These are phyloP conservation scores for Rhynchospora tenuis DNA, from an alignment of 176 grass and related monocot species.

Conservation along the genomic window DNA sequence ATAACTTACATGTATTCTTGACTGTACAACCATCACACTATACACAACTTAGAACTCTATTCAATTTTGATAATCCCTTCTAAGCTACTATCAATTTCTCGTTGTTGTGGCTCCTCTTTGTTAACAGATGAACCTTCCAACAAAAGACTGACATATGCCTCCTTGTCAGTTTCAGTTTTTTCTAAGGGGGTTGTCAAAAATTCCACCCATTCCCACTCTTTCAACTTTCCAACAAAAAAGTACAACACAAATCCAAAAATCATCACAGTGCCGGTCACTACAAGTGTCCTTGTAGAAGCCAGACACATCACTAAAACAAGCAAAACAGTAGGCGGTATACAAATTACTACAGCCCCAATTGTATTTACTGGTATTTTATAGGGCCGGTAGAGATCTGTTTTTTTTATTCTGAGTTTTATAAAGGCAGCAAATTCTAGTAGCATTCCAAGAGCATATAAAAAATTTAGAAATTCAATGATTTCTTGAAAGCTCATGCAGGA, in stretches of 20 bases:
- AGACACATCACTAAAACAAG: constrained; percentile 77
- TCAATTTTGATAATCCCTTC: constrained; percentile 10
- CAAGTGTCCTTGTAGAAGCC: constrained; percentile 50
- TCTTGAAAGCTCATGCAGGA: constrained; percentile 96
- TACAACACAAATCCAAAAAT: constrained; percentile 42
- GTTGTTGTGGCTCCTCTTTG: background rate
- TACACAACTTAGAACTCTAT: constrained; percentile 5
- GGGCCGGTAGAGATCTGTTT: constrained; percentile 60
- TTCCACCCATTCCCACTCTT: constrained; percentile 33
- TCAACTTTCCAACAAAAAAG: constrained; percentile 53
- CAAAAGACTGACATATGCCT: constrained; percentile 41
- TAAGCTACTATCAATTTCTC: constrained; percentile 10
- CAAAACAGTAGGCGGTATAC: constrained; percentile 53
- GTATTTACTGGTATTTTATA: constrained; percentile 62
- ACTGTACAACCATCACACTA: constrained; percentile 6
- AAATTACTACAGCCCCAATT: constrained; percentile 45
- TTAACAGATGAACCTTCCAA: background rate
- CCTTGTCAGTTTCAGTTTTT: constrained; percentile 26
- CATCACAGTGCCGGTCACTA: constrained; percentile 41
- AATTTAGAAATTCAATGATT: constrained; percentile 89
- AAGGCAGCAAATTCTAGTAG: constrained; percentile 83
- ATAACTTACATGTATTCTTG: background rate
- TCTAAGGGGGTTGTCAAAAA: constrained; percentile 43
- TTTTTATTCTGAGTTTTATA: constrained; percentile 76
- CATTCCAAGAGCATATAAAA: constrained; percentile 88